Base-by-base conservation (phyloP, 345 rosid genomes). In the Salix dunnii region DNA sequence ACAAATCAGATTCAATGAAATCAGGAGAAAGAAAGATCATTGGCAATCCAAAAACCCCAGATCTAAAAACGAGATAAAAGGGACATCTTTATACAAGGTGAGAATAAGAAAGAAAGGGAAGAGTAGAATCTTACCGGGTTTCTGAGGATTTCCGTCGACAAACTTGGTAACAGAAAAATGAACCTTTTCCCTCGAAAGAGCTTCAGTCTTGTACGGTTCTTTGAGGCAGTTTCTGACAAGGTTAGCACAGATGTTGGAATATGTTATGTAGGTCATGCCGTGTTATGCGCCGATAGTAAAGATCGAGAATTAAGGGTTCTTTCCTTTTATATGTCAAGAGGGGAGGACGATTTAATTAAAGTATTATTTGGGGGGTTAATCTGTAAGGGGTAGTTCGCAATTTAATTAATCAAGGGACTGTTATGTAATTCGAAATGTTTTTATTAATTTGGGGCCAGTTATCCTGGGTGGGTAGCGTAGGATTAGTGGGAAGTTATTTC, bases 211-310 rank as follows among this genome's bases (percentile, higher is more conserved):
- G 89, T 81, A 71, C 2, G 98, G 95, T 73, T 91, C 95, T 80
- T 88, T 91, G 74, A 93, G 92, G 82, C 95, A 91, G 67, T 90
- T 90, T 85, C 98, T 85, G 25, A 91, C 90, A 25, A 91, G 85
- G 68, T 83, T 91, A 2, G 95, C 95, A 28, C 98, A 94, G 18
- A 94, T 87, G 87, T 91, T 94, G 0, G 97, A 94, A 74, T 94
- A 91, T 0, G 88, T 85, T 17, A 90, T 84, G 76, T 94, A 94
- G 0, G 97, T 94, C 97, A 94, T 94, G 53, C 98, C 98, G 7
- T n/a, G n/a, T n/a, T n/a, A n/a, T n/a, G n/a, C n/a, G n/a, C n/a
- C n/a, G n/a, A n/a, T n/a, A n/a, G n/a, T n/a, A n/a, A n/a, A n/a
- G n/a, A n/a, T n/a, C n/a, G n/a, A n/a, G n/a, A n/a, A n/a, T n/a